Conservation (phyloP, 176 grass and related monocot genomes). For the Oryza punctata region DNA sequence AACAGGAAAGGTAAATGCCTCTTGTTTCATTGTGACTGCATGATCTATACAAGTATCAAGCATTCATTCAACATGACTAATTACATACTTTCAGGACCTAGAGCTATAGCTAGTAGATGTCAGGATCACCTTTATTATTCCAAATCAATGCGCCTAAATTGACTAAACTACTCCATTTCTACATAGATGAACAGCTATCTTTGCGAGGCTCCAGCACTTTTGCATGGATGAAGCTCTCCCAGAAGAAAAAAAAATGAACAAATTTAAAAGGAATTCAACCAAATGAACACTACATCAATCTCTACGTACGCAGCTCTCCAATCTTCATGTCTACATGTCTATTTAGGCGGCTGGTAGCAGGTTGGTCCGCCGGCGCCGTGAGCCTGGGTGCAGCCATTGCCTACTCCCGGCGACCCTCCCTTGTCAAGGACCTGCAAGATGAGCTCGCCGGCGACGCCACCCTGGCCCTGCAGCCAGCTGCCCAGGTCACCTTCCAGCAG, state of each 20-base stretch:
- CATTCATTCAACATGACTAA: not conserved
- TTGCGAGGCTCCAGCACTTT: not conserved
- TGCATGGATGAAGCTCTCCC: not conserved
- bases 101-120: no score
- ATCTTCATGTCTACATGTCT: not conserved
- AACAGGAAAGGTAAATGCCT: not conserved
- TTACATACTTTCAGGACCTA: not conserved
- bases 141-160: not conserved
- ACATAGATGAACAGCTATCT: not conserved
- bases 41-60: not conserved
- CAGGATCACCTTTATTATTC: not conserved
- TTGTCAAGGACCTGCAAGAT: slow-evolving; percentile 19
- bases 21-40: not conserved
- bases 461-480: not conserved
- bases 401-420: no score
- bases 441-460: not conserved
- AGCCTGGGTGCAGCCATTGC: not conserved
- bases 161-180: not conserved
- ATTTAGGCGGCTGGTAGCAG: not conserved
- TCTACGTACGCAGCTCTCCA: no score
- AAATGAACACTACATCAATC: not conserved
- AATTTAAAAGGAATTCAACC: not conserved
- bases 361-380: not conserved
- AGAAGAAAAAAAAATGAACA: not conserved
- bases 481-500: not conserved